These are phyloP conservation scores for Fusarium verrucosum DNA, from an alignment of 2,329 filamentous ascomycete genomes.

Conservation along the genomic window DNA sequence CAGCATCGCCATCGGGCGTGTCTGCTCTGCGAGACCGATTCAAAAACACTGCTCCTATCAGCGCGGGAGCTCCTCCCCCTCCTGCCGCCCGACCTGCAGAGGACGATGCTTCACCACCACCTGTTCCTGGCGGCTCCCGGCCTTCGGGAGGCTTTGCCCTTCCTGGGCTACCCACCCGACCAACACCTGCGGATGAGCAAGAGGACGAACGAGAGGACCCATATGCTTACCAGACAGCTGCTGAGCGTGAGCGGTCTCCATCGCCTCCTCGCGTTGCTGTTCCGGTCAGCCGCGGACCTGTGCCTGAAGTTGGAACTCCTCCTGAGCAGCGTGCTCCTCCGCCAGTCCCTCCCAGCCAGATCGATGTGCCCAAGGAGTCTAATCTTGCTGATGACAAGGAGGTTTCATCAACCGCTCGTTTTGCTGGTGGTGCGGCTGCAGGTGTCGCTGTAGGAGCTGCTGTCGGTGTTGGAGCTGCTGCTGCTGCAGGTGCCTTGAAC, in stretches of 20 bases:
- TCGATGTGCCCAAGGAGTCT: constrained; percentile 71
- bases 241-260: constrained; percentile 59
- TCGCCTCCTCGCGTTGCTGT: constrained; percentile 89
- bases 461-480: constrained; percentile 33
- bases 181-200: constrained; percentile 56
- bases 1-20: constrained; percentile 69
- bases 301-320: constrained; percentile 61
- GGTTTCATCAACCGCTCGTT: constrained; percentile 67
- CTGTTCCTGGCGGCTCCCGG: constrained; percentile 65
- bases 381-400: constrained; percentile 72
- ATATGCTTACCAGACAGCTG: constrained; percentile 48
- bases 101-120: constrained; percentile 59
- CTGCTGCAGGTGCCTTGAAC: constrained; percentile 42
- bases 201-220: constrained; percentile 64
- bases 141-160: constrained; percentile 80
- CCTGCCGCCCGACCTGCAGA: constrained; percentile 52
- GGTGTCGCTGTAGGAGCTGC: constrained; percentile 38
- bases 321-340: constrained; percentile 62
- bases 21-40: constrained; percentile 84
- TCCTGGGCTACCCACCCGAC: constrained; percentile 75
- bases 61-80: constrained; percentile 54
- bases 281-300: constrained; percentile 75
- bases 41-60: constrained; percentile 77
- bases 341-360: constrained; percentile 70
- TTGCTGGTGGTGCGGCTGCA: constrained; percentile 65